Percentiles rank a stretch among this genome's conserved stretches.
These are phyloP conservation scores for Umbelopsis vinacea DNA, from an alignment of 192 early-diverging fungal genomes.

Conservation along the genomic window DNA sequence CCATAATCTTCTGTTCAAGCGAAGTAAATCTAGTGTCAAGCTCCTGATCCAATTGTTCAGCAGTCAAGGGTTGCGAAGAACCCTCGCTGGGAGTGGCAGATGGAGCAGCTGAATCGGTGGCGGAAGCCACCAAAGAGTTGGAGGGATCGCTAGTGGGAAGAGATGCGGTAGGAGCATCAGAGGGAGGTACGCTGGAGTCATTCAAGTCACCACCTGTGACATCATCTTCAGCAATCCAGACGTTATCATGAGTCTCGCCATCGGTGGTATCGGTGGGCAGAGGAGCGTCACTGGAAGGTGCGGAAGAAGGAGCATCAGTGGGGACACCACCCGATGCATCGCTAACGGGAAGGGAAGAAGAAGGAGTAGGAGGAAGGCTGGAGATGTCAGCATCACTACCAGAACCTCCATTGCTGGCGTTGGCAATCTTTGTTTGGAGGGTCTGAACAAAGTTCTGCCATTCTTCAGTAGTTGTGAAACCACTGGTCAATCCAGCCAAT, in stretches of 20 bases:
- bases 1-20: neutral
- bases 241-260: neutral
- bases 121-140: neutral
- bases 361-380: too few species aligned
- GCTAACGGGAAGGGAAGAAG: too few species aligned
- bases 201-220: neutral
- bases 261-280: neutral
- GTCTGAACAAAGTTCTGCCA: conserved; percentile 17
- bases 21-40: neutral
- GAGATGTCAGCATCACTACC: neutral
- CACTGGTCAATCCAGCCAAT: neutral
- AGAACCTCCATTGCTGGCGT: neutral
- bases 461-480: conserved; percentile 23
- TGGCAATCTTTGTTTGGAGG: neutral
- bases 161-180: neutral
- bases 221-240: conserved; percentile 4
- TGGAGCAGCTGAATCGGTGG: neutral
- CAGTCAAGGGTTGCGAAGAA: neutral
- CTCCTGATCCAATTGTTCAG: neutral
- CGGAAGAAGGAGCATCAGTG: neutral
- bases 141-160: neutral
- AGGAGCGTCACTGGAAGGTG: neutral
- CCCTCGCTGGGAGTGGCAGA: neutral
- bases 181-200: neutral
- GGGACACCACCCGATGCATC: neutral